Percentiles rank a stretch among this genome's conserved stretches.
These are phyloP conservation scores for Volvox africanus DNA, from an alignment of 139 green algal genomes.

Conservation along the genomic window DNA sequence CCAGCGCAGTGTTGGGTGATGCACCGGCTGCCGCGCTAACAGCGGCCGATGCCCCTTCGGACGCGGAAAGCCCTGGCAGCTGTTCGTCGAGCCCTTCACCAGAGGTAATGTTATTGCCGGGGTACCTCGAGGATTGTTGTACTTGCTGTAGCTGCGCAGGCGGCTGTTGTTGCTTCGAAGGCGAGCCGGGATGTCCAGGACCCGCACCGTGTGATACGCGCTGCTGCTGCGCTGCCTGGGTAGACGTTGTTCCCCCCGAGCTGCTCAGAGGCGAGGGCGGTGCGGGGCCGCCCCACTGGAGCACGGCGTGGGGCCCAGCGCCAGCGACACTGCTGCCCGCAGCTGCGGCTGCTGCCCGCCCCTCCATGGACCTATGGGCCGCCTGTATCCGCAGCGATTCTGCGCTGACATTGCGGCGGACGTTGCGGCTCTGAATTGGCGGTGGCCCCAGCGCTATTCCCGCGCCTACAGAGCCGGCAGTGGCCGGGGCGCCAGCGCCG, in stretches of 20 bases:
- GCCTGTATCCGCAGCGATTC: conserved; percentile 45
- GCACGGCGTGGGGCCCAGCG: background rate
- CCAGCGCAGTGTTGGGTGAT: background rate
- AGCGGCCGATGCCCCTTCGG: background rate
- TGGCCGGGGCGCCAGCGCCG: background rate
- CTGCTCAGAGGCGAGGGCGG: background rate
- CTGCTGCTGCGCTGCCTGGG: background rate
- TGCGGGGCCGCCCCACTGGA: background rate
- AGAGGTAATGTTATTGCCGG: background rate
- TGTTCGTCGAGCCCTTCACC: background rate
- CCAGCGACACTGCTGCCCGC: background rate
- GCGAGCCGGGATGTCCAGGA: background rate
- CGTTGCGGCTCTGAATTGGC: conserved; percentile 18
- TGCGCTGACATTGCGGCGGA: conserved; percentile 1
- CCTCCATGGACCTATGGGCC: conserved; percentile 37
- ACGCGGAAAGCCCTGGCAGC: background rate
- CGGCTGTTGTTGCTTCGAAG: background rate
- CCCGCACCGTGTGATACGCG: background rate
- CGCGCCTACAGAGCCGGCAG: background rate
- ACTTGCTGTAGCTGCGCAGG: too few species aligned
- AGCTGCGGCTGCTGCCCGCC: background rate
- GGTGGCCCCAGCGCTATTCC: background rate
- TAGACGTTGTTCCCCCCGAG: background rate
- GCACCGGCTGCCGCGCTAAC: background rate
- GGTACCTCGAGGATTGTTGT: background rate